These are phyloP conservation scores for Pseudogymnoascus sp. DNA, from an alignment of 2,329 filamentous ascomycete genomes.

Conservation along the genomic window DNA sequence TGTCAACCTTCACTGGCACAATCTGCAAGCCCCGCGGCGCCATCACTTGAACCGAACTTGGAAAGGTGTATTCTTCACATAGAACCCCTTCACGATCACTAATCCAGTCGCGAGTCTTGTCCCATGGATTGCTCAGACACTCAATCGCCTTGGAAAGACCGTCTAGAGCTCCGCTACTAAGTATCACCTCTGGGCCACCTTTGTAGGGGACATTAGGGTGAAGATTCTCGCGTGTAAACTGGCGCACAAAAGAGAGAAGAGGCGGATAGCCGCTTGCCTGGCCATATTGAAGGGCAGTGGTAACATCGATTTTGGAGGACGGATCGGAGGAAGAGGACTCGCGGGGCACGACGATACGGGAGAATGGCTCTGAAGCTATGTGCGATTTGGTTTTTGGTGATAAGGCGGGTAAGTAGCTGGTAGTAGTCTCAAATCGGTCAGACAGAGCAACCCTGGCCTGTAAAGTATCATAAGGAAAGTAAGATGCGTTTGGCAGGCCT, in stretches of 20 bases:
- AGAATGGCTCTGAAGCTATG: background rate
- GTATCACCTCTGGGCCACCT: conserved; percentile 65
- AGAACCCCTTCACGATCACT: conserved; percentile 67
- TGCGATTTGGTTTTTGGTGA: conserved; percentile 24
- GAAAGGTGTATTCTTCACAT: conserved; percentile 73
- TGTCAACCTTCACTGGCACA: conserved; percentile 66
- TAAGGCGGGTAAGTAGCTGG: background rate
- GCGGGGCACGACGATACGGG: conserved; percentile 66
- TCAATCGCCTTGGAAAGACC: conserved; percentile 73
- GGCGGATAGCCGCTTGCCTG: conserved; percentile 74
- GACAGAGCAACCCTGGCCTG: conserved; percentile 72
- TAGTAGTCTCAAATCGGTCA: conserved; percentile 52
- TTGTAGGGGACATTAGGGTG: conserved; percentile 76
- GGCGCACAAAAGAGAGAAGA: conserved; percentile 65
- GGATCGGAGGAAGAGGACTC: conserved; percentile 48
- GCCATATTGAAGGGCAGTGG: conserved; percentile 79
- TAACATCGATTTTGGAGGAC: conserved; percentile 66
- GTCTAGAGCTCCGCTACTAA: conserved; percentile 79
- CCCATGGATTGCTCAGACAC: conserved; percentile 69
- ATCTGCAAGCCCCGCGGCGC: conserved; percentile 54
- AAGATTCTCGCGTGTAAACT: conserved; percentile 67
- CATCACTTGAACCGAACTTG: conserved; percentile 62
- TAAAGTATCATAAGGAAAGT: conserved; percentile 87
- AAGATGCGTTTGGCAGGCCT: conserved; percentile 72
- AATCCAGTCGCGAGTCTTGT: conserved; percentile 55